Conservation (phyloP, 306 rosid species). For the Betula pendula region DNA sequence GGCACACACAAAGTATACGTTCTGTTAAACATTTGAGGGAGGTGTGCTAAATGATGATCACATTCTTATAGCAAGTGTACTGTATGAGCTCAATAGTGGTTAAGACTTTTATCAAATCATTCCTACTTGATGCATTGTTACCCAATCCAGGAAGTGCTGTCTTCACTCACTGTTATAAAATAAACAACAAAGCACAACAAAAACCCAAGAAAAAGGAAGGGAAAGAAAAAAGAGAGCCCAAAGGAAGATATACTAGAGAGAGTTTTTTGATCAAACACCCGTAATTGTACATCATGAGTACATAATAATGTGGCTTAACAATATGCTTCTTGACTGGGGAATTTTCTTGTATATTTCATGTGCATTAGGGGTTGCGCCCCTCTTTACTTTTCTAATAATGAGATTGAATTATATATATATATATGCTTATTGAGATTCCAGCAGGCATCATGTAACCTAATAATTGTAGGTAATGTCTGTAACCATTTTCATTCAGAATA, state of each 20-base stretch:
- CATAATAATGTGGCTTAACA: not conserved
- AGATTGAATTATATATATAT: too few relatives aligned
- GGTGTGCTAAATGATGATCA: not conserved
- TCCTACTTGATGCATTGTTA: too few relatives aligned
- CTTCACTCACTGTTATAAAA: not conserved
- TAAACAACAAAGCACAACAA: not conserved
- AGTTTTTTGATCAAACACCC: not conserved
- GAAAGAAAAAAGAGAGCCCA: not conserved
- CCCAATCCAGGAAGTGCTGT: not conserved
- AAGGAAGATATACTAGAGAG: not conserved
- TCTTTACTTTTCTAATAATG: too few relatives aligned
- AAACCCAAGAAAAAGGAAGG: not conserved
- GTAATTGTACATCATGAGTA: not conserved
- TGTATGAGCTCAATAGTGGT: not conserved
- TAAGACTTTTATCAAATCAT: not conserved
- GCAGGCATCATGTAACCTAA: not conserved
- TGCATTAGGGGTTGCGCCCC: too few relatives aligned
- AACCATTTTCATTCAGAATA: constrained; percentile 20
- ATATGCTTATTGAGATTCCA: too few relatives aligned
- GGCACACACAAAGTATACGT: too few relatives aligned
- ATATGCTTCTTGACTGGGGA: not conserved
- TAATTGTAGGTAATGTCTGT: constrained; percentile 3
- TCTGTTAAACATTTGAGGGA: not conserved
- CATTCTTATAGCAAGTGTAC: too few relatives aligned
- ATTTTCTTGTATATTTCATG: too few relatives aligned